Base-by-base conservation (phyloP, 2,329 filamentous ascomycete species). In the Xylariaceae sp. region DNA sequence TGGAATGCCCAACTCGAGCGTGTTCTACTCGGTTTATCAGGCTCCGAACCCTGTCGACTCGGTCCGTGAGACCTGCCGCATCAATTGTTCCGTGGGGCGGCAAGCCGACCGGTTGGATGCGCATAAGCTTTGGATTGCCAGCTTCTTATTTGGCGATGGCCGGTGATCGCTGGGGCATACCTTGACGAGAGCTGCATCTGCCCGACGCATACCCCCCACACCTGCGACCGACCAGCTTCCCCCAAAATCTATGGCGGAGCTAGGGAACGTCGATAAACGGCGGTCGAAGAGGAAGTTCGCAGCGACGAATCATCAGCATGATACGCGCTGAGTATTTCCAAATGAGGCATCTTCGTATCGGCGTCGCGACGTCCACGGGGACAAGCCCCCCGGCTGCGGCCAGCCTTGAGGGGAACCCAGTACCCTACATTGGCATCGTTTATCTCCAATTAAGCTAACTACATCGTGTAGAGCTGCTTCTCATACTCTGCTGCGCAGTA, bases 371-470 rank as follows among this genome's bases (percentile, higher is more conserved):
- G 26, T 26, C 42, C 45, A 40, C 30, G 26, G 26, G 26, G 22
- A 46, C 56, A 39, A 34, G 50, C 22, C 13, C 42, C 30, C 53
- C 47, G 15, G 43, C 46, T 48, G 22, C 49, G 26, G 39, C 40
- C 26, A 8, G 5, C 8, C 26, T 26, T 8, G 26, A 26, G 26
- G 26, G 26, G 26, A 8, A 4, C 5, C 47, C 26, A 26, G 26
- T 26, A 41, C 48, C 42, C 30, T 46, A 53, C 51, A 55, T 60
- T 60, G 55, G 55, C 55, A 52, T 57, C 44, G 47, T 51, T 37
- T 30, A 37, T 47, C 34, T n/a, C 5, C n/a, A 46, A 4, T 22
- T 8, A 22, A 13, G n/a, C 32, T 43, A 36, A 26, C 8, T 26
- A 26, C 26, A 26, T 8, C 26, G 8, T 26, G 26, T 26, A 26